Conservation (phyloP, 139 green algal species). For the Edaphochlamys debaryana region DNA sequence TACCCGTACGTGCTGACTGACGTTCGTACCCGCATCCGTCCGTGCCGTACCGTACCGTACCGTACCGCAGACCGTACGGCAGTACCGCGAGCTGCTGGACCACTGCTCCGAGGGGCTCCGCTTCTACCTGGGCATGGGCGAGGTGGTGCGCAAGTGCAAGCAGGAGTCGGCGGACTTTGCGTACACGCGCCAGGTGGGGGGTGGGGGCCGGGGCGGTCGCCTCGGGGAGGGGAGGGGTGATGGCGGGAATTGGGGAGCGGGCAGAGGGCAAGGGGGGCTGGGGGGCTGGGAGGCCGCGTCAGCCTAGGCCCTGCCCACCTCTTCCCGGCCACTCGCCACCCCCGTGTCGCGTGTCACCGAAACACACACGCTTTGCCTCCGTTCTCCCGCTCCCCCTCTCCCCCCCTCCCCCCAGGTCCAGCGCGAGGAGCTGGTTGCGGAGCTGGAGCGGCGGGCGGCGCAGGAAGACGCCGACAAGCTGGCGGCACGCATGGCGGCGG, state of each 20-base stretch:
- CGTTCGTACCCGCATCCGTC: no score
- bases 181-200: constrained; percentile 59
- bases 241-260: background rate
- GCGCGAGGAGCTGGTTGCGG: constrained; percentile 48
- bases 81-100: constrained; percentile 79
- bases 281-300: no score
- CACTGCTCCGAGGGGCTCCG: constrained; percentile 75
- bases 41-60: no score
- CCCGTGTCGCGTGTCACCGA: no score
- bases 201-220: background rate
- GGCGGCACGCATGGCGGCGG: background rate
- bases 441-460: constrained; percentile 30
- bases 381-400: no score
- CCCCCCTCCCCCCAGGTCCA: constrained; percentile 24
- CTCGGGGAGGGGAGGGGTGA: background rate
- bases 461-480: constrained; percentile 30
- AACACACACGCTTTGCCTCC: no score
- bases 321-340: no score
- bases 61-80: constrained; percentile 11
- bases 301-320: no score
- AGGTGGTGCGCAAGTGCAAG: constrained; percentile 76
- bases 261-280: no score
- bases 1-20: no score
- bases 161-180: constrained; percentile 86
- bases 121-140: constrained; percentile 87